Percentiles rank a stretch among this genome's conserved stretches.
Evolutionary conservation across 257 asterid species (phyloP).

Genomic region (Primulina eburnea): DNA sequence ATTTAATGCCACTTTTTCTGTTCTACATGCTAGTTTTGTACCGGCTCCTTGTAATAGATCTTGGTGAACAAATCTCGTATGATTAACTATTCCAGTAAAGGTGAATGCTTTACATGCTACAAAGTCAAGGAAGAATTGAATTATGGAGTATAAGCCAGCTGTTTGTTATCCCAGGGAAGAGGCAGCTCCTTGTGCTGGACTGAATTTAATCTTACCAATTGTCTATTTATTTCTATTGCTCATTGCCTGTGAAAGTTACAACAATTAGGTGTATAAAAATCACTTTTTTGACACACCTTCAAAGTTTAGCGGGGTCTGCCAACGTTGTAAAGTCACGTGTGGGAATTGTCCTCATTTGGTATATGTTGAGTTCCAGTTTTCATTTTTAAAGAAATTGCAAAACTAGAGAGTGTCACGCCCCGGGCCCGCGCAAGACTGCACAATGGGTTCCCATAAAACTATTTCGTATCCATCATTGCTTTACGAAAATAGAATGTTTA

Average conservation of each 20-base stretch:
- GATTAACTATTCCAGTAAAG: background rate
- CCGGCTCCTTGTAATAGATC: background rate
- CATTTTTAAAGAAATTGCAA: background rate
- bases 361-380: background rate
- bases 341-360: background rate
- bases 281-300: background rate
- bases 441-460: too few species aligned
- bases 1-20: background rate
- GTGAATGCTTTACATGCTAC: background rate
- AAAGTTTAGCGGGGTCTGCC: background rate
- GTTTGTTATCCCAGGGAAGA: background rate
- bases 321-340: background rate
- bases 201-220: too few species aligned
- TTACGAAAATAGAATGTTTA: too few species aligned
- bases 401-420: background rate
- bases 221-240: background rate
- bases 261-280: background rate
- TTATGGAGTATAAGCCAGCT: background rate
- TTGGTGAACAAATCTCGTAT: background rate
- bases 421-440: too few species aligned
- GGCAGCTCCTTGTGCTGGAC: background rate
- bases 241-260: background rate
- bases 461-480: too few species aligned
- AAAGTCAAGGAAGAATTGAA: background rate
- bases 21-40: background rate